Base-by-base conservation (phyloP, 352 stramenopile species). In the Phytophthora capsici region DNA sequence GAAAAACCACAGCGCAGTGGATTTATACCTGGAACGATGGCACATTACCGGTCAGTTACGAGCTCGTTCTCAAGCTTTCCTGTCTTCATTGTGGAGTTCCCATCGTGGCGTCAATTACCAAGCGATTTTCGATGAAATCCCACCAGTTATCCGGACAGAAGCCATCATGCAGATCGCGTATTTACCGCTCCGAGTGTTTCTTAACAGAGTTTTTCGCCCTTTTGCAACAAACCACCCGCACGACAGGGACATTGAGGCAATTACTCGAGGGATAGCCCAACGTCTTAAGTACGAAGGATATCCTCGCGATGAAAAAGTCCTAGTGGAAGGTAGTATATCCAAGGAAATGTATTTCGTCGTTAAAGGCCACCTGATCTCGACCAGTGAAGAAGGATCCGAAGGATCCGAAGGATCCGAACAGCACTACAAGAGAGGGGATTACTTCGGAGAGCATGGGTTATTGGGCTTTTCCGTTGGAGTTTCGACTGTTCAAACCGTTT, bases 291-390 rank as follows among this genome's bases (percentile, higher is more conserved):
- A 89, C 44, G 75, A 91, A 60, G 72, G 79, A 14, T 93, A 89
- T 40, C 82, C 82, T 12, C 78, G 81, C 19, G 82, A 86, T 41
- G 84, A 92, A 26, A 76, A 57, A 6, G 78, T 90, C 16, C 57
- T 92, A 10, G 58, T 82, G 22, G 82, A 93, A 69, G 84, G 84
- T 1, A 86, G 69, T 19, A 82, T 91, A 45, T 69, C 77, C 2
- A 87, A 84, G 34, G 72, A 79, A 22, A 88, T 91, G 80, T 93
- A 86, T 63, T 91, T 93, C 45, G 80, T 93, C 19, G 71, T 88
- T 6, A 80, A 84, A 41, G 84, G 84, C 1, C 25, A 79, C 19
- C 61, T 93, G 0, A 49, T 84, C 0, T 63, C 48, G 12, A 74
- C 57, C 0, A 65, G 7, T 16, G 64, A 28, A 26, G n/a, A n/a